Base-by-base conservation (phyloP, 805 yeast species). In the Metschnikowia amazonensis region DNA sequence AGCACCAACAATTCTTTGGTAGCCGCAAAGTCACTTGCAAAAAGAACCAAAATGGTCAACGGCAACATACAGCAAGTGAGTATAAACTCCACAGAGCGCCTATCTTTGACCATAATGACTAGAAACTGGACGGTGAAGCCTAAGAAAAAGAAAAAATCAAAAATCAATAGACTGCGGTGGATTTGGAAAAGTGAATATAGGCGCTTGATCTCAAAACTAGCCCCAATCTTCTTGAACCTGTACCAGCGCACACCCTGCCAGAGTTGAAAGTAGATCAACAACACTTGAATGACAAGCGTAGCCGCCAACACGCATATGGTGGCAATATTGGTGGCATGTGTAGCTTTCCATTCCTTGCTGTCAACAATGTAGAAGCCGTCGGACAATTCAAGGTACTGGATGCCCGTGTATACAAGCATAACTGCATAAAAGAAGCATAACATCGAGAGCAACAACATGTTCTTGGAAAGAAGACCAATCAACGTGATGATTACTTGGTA, bases 51-150 rank as follows among this genome's bases (percentile, higher is more conserved):
- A 3, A 76, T 53, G 3, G 79, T 72, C 23, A 70, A 48, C 2
- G 80, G 79, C 16, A 75, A 60, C 36, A 74, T 75, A 14, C 68
- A 63, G 29, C 74, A 64, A 0, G 81, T 76, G 23, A 76, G 57
- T 4, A 66, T 74, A 51, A 76, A 75, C 53, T 76, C 80, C 17
- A 58, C 61, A 13, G 73, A 72, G 5, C 49, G 43, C 44, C 59
- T 63, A 21, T 63, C 59, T 33, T 60, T 52, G 11, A 74, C 60
- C 61, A 76, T 71, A 32, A 75, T 72, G 35, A 74, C 76, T 20
- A 72, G 57, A 51, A 74, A 76, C 53, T 76, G 80, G 24, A 75
- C 62, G 2, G 79, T 73, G 58, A 75, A 75, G 2, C 76, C 80
- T 20, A 75, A 56, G 48, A 76, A 75, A 60, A 74, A 76, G 64